phyloP scores from a whole-genome alignment of 2,329 filamentous ascomycete genomes.

The Penicillium hordei region DNA sequence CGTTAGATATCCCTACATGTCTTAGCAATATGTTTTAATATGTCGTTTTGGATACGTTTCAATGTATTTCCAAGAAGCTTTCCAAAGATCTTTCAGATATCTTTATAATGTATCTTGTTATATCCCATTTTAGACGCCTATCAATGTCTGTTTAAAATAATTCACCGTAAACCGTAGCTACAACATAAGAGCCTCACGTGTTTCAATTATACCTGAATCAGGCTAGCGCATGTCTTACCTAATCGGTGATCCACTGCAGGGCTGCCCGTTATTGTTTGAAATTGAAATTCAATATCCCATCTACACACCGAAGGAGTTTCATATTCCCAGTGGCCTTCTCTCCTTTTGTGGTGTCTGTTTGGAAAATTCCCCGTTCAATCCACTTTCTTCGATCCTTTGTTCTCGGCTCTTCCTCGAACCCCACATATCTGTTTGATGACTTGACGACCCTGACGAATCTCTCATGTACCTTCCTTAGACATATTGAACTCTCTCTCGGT shows the following conservation, averaged over 20 bases:
- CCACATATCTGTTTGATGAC: conserved; percentile 34
- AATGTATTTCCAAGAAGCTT: too few species aligned
- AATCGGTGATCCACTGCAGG: conserved; percentile 17
- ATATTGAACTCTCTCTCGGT: conserved; percentile 16
- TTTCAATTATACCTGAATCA: conserved; percentile 13
- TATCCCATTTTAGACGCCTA: neutral
- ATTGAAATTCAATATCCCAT: conserved; percentile 15
- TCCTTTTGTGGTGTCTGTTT: conserved; percentile 7
- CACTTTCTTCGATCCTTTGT: conserved; percentile 21
- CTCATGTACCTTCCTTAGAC: conserved; percentile 34
- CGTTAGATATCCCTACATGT: neutral
- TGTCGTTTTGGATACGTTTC: neutral
- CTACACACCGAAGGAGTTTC: conserved; percentile 4
- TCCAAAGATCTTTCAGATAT: neutral
- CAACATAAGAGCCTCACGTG: conserved; percentile 22
- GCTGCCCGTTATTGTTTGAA: conserved; percentile 15
- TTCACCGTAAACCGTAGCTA: too few species aligned
- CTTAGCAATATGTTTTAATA: too few species aligned
- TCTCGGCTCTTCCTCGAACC: conserved; percentile 13
- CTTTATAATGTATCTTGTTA: neutral
- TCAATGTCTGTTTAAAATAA: neutral
- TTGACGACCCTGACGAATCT: conserved; percentile 45
- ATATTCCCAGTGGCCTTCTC: conserved; percentile 5
- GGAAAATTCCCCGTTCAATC: conserved; percentile 11
- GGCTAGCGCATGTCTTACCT: conserved; percentile 19